Evolutionary conservation across 192 early-diverging fungal genomes (phyloP).

Genomic region (Gigaspora rosea): DNA sequence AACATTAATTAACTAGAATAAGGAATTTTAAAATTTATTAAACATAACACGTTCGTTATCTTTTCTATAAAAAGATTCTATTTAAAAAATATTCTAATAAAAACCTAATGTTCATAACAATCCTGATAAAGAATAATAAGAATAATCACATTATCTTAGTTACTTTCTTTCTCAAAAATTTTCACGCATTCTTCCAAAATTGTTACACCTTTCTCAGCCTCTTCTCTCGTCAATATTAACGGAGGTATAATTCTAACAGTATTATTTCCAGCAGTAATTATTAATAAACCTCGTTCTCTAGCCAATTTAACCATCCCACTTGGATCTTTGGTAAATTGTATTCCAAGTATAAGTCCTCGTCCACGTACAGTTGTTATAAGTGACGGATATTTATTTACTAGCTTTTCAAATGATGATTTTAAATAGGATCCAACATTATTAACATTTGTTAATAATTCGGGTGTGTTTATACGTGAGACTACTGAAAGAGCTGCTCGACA

Average conservation of each 20-base stretch:
- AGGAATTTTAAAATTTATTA: no score
- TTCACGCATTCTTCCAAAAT: conserved; percentile 70
- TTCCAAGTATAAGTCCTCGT: conserved; percentile 82
- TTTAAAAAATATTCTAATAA: no score
- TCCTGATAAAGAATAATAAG: neutral
- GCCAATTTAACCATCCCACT: conserved; percentile 69
- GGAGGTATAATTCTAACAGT: conserved; percentile 93
- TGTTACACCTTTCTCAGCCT: conserved; percentile 72
- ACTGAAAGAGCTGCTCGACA: conserved; percentile 83
- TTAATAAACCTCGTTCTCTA: conserved; percentile 82
- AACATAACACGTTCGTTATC: no score
- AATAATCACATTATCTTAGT: neutral
- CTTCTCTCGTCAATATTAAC: conserved; percentile 74
- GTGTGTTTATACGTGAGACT: conserved; percentile 64
- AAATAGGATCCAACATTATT: conserved; percentile 65
- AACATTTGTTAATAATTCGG: conserved; percentile 76
- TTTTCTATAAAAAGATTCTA: no score
- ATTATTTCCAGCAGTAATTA: conserved; percentile 85
- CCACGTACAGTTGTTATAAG: conserved; percentile 80
- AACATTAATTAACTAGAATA: no score
- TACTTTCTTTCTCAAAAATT: conserved; percentile 33
- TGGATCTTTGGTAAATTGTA: conserved; percentile 77
- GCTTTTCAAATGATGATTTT: conserved; percentile 48
- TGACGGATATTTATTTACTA: conserved; percentile 46
- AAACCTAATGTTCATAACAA: no score